phyloP scores from a whole-genome alignment of 148 eudicot species.

The Cornus suecica region DNA sequence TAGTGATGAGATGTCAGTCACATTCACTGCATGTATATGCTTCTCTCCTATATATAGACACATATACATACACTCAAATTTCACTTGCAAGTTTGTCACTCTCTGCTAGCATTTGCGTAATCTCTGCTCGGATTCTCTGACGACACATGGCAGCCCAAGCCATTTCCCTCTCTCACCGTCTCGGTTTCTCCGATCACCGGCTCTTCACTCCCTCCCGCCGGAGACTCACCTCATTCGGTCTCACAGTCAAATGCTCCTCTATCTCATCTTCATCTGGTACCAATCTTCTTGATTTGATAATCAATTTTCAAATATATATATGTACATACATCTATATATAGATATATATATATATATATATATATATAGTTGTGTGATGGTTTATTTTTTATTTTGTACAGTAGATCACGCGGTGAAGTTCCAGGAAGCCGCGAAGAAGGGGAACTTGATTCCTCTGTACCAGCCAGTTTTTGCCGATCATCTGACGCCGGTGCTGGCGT shows the following conservation, averaged over 20 bases:
- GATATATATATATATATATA: too few species aligned
- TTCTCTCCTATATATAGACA: too few species aligned
- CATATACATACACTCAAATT: too few species aligned
- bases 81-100: too few species aligned
- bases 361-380: neutral
- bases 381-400: constrained; percentile 25
- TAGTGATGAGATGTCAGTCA: too few species aligned
- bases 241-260: constrained; percentile 36
- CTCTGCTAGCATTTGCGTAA: neutral
- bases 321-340: too few species aligned
- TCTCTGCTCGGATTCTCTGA: neutral
- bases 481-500: constrained; percentile 93
- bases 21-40: too few species aligned
- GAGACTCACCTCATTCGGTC: constrained; percentile 9
- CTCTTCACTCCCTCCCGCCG: constrained; percentile 10
- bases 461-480: constrained; percentile 83
- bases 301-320: neutral
- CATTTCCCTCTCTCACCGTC: constrained; percentile 31
- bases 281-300: neutral
- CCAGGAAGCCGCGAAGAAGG: constrained; percentile 69
- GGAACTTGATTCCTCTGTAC: constrained; percentile 83
- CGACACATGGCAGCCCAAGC: constrained; percentile 36
- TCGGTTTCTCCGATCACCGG: neutral
- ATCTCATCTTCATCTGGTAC: constrained; percentile 31
- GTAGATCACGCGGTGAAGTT: constrained; percentile 61